Percentiles rank a stretch among this genome's conserved stretches.
These are phyloP conservation scores for Podaxis sp. DNA, from an alignment of 768 basidiomycete genomes.

Conservation along the genomic window DNA sequence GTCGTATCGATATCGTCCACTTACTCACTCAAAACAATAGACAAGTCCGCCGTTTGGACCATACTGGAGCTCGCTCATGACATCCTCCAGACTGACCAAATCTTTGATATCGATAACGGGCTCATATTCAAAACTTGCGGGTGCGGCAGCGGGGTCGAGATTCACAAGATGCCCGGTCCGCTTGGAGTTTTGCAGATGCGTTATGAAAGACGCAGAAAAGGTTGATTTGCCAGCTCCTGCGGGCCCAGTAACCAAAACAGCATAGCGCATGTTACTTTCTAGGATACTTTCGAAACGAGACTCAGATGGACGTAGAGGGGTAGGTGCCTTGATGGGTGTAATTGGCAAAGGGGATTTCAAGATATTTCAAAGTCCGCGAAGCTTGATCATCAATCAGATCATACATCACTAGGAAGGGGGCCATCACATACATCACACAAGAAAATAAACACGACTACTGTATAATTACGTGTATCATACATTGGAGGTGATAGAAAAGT, in stretches of 20 bases:
- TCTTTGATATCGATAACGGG: conserved; percentile 94
- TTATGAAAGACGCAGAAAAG: conserved; percentile 84
- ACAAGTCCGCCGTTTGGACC: conserved; percentile 97
- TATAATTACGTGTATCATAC: neutral
- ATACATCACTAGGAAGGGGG: no score
- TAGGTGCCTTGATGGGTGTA: neutral
- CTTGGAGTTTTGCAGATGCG: conserved; percentile 80
- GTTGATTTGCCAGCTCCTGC: conserved; percentile 98
- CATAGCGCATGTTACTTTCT: conserved; percentile 70
- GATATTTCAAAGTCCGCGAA: neutral
- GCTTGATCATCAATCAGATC: neutral
- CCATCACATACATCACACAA: neutral
- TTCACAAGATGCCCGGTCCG: conserved; percentile 92
- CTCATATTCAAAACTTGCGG: conserved; percentile 86
- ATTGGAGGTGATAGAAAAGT: neutral
- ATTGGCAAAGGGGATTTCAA: neutral
- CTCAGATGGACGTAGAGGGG: neutral
- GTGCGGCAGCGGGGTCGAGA: conserved; percentile 90
- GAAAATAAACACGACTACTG: neutral
- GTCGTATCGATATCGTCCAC: conserved; percentile 27
- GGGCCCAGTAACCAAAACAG: conserved; percentile 89
- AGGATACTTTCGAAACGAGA: neutral
- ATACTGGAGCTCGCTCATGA: conserved; percentile 92
- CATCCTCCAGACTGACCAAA: conserved; percentile 89
- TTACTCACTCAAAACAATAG: conserved; percentile 99